Base-by-base conservation (phyloP, 2,329 filamentous ascomycete genomes). In the Chaetomium olivaceum region DNA sequence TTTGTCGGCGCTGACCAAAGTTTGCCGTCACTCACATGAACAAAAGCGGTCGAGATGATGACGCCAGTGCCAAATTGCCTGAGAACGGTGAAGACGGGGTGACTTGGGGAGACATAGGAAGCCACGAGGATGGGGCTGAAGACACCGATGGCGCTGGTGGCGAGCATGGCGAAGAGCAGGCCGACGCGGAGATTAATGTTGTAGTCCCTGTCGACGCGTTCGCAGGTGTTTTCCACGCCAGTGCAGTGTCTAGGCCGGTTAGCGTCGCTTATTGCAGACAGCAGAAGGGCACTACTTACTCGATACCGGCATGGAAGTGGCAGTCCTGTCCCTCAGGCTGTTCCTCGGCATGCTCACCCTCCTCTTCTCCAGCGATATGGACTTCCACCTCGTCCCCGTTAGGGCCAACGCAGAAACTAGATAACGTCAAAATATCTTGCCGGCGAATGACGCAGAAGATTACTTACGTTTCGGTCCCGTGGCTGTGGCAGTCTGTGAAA, bases 51-150 rank as follows among this genome's bases (percentile, higher is more conserved):
- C 0, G 89, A 86, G 50, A 91, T 84, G 74, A 92, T 87, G 69
- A 91, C 85, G 14, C 89, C 89, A 0, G 89, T 91, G 3, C 89
- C 89, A 69, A 91, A 91, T 70, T 90, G 90, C 77, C 91, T 91
- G 64, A 93, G 78, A 4, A 89, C 74, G 4, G 86, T 84, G 71
- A 91, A 87, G 12, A 85, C 71, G 6, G 84, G 64, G 61, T 78
- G 76, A 61, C 81, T 83, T 36, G 80, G 76, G 4, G 85, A 82
- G 57, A 88, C 82, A 62, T 88, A 81, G 14, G 82, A 83, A 3
- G 83, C 81, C 25, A 91, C 78, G 23, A 91, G 71, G 54, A 93
- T 88, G 0, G 91, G 91, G 0, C 80, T 79, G 72, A 89, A 91
- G 19, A 91, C 89, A 61, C 81, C 90, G 27, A 92, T 81, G 0